Evolutionary conservation across 2,329 filamentous ascomycete genomes (phyloP).

Genomic region (Blastomyces gilchristii): DNA sequence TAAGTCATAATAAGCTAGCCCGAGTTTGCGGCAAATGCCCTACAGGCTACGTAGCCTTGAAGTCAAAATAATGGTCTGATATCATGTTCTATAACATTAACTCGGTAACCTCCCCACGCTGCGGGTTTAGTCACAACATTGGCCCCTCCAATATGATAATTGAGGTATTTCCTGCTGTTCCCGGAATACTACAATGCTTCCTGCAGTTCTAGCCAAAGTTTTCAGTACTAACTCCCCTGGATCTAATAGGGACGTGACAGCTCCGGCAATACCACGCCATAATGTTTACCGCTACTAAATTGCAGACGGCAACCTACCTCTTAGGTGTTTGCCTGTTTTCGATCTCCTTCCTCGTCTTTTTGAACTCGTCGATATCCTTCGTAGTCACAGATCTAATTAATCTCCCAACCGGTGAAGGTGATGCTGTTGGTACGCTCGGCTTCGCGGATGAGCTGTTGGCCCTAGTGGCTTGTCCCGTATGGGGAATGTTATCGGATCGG

Average conservation of each 20-base stretch:
- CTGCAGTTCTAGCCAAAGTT: background rate
- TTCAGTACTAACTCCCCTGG: background rate
- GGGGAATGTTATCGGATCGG: slow-evolving; percentile 42
- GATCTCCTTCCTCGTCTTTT: slow-evolving; percentile 56
- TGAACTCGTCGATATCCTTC: slow-evolving; percentile 55
- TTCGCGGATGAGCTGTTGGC: slow-evolving; percentile 43
- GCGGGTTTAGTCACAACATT: background rate
- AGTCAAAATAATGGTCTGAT: background rate
- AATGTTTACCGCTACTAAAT: slow-evolving; percentile 47
- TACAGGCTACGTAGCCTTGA: too few relatives aligned
- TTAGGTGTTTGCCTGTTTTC: slow-evolving; percentile 54
- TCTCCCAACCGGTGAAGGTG: slow-evolving; percentile 44
- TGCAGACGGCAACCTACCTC: slow-evolving; percentile 51
- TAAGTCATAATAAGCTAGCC: background rate
- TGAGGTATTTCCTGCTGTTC: background rate
- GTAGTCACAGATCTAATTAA: slow-evolving; percentile 55
- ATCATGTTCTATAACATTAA: background rate
- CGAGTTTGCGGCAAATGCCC: background rate
- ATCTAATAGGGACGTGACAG: background rate
- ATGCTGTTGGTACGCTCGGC: slow-evolving; percentile 48
- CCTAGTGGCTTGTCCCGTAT: slow-evolving; percentile 39
- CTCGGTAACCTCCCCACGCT: background rate
- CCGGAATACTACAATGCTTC: background rate
- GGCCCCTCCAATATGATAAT: background rate
- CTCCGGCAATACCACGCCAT: background rate